Conservation (phyloP, 352 stramenopile genomes). For the Globisporangium solare region DNA sequence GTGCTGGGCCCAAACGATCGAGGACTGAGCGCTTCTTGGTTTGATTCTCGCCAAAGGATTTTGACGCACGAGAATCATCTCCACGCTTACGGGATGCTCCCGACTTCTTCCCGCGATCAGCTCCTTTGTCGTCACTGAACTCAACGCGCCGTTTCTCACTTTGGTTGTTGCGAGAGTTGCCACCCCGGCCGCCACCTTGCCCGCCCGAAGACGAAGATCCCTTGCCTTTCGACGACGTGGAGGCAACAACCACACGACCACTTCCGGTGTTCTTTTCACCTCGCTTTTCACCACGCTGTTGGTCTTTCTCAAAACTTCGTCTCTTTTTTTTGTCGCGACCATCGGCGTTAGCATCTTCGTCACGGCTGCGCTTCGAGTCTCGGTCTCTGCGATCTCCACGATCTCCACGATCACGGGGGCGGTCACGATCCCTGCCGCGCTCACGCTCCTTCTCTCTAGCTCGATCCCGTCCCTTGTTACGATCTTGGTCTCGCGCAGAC, state of each 20-base stretch:
- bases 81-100: conserved; percentile 14
- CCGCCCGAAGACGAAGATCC: neutral
- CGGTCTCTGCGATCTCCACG: conserved; percentile 19
- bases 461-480: conserved; percentile 10
- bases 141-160: conserved; percentile 56
- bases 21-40: conserved; percentile 82
- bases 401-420: conserved; percentile 17
- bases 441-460: conserved; percentile 20
- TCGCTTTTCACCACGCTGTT: conserved; percentile 22
- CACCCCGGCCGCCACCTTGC: conserved; percentile 11
- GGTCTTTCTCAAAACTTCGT: conserved; percentile 18
- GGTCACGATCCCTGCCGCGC: conserved; percentile 22
- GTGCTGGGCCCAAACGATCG: conserved; percentile 70
- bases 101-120: conserved; percentile 20
- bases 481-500: conserved; percentile 10
- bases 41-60: conserved; percentile 49
- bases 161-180: conserved; percentile 15
- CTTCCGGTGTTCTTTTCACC: conserved; percentile 24
- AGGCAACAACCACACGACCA: conserved; percentile 48
- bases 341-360: conserved; percentile 13
- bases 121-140: conserved; percentile 35
- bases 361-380: conserved; percentile 29
- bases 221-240: conserved; percentile 27
- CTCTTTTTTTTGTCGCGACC: conserved; percentile 25
- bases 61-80: conserved; percentile 29